Evolutionary conservation across 2,329 filamentous ascomycete genomes (phyloP).

Genomic region (Diaporthe humulicola): DNA sequence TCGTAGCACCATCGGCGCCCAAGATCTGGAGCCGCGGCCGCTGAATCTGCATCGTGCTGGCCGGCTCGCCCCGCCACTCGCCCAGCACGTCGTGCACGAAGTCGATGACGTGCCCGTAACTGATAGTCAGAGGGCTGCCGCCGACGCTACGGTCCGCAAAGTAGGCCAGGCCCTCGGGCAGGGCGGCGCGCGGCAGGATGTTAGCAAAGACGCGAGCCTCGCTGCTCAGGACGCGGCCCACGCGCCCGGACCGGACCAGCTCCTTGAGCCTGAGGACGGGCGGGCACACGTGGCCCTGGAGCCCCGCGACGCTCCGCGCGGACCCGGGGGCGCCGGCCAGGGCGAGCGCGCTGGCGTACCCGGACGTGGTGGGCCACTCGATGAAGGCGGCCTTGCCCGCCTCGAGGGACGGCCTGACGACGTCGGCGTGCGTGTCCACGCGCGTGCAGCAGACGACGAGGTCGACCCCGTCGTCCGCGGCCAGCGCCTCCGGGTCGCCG

Average conservation of each 20-base stretch:
- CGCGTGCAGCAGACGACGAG: constrained; percentile 60
- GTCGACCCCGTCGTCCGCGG: constrained; percentile 60
- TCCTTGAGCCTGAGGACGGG: constrained; percentile 56
- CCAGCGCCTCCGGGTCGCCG: constrained; percentile 56
- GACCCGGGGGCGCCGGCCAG: constrained; percentile 49
- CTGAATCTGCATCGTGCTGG: constrained; percentile 23
- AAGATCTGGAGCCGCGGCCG: constrained; percentile 1
- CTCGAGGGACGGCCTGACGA: constrained; percentile 56
- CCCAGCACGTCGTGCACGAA: constrained; percentile 31
- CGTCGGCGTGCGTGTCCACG: constrained; percentile 56
- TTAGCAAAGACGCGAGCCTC: constrained; percentile 42
- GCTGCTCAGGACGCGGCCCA: constrained; percentile 57
- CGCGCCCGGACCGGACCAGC: constrained; percentile 55
- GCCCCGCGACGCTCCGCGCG: constrained; percentile 60
- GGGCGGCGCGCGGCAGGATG: constrained; percentile 37
- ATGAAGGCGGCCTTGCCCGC: constrained; percentile 62
- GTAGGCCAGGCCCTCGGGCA: constrained; percentile 40
- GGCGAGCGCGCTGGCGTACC: constrained; percentile 56
- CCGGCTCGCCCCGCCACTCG: background rate
- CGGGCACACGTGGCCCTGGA: constrained; percentile 59
- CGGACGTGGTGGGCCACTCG: constrained; percentile 63
- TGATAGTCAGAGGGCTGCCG: constrained; percentile 26
- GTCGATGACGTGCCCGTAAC: constrained; percentile 25
- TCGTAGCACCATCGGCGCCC: background rate
- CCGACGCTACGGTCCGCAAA: constrained; percentile 13